Evolutionary conservation across 164 flowering plant species (phyloP).

Genomic region (Amborella trichopoda): DNA sequence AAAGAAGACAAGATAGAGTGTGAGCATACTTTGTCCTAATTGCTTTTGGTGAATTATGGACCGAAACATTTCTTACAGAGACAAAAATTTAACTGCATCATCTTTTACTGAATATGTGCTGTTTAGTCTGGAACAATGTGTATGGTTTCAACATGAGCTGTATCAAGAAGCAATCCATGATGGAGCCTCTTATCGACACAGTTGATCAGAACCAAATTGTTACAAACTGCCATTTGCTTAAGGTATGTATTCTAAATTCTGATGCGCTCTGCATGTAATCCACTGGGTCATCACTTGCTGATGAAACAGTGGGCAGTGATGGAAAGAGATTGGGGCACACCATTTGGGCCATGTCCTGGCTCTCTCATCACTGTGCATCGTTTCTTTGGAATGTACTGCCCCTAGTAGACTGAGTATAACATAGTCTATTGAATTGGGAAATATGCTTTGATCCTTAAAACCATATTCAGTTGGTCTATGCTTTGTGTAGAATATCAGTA

Average conservation of each 20-base stretch:
- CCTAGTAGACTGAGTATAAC: no score
- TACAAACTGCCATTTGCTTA: slow-evolving; percentile 75
- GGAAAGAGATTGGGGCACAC: no score
- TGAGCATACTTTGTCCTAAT: slow-evolving; percentile 16
- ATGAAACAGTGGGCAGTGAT: no score
- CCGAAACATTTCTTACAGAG: no score
- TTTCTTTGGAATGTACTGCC: no score
- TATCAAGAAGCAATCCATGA: slow-evolving; percentile 85
- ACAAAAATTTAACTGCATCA: not conserved
- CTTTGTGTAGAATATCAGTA: not conserved
- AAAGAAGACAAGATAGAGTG: slow-evolving; percentile 98
- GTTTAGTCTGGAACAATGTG: slow-evolving; percentile 85
- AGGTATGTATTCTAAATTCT: slow-evolving; percentile 29
- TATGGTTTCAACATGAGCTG: slow-evolving; percentile 98
- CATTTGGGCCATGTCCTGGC: no score
- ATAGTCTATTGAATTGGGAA: no score
- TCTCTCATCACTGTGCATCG: no score
- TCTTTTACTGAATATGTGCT: not conserved
- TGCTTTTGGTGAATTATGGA: no score
- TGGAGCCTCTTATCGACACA: slow-evolving; percentile 95
- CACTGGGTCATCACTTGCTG: no score
- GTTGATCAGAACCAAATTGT: slow-evolving; percentile 93
- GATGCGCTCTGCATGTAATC: no score
- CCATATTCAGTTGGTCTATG: not conserved
- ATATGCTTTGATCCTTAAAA: no score